These are phyloP conservation scores for Fusarium succisae DNA, from an alignment of 2,329 filamentous ascomycete species.

Conservation along the genomic window DNA sequence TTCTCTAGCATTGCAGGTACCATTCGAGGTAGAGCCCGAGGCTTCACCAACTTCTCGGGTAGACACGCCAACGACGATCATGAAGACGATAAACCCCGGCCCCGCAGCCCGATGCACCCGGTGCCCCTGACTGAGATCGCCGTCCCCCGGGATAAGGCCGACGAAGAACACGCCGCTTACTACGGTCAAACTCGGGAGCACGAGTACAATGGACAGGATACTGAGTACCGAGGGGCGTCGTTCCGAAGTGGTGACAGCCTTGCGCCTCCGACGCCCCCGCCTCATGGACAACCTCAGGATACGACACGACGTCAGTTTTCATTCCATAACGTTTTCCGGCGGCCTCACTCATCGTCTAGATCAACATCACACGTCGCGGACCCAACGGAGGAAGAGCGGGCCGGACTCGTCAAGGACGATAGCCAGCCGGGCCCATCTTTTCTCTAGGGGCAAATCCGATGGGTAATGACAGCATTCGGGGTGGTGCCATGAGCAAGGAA, in stretches of 20 bases:
- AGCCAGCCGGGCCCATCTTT: constrained; percentile 25
- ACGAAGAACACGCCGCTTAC: constrained; percentile 54
- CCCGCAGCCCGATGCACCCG: constrained; percentile 67
- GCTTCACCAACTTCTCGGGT: constrained; percentile 47
- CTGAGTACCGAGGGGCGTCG: constrained; percentile 60
- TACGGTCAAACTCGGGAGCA: constrained; percentile 54
- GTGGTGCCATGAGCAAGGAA: constrained; percentile 1
- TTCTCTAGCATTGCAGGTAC: constrained; percentile 67
- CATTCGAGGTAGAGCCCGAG: constrained; percentile 50
- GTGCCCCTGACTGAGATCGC: constrained; percentile 71
- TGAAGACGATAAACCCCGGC: constrained; percentile 53
- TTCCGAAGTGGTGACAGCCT: constrained; percentile 53
- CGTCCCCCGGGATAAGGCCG: constrained; percentile 57
- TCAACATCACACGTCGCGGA: constrained; percentile 34
- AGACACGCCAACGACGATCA: constrained; percentile 49
- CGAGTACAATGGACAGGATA: constrained; percentile 57
- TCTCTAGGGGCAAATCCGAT: constrained; percentile 23
- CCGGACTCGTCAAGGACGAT: constrained; percentile 80
- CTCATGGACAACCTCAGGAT: constrained; percentile 66
- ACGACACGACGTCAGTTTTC: constrained; percentile 85
- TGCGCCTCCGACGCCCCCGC: constrained; percentile 71
- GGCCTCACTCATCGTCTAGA: constrained; percentile 48
- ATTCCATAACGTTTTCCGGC: constrained; percentile 83
- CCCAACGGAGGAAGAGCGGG: constrained; percentile 81
- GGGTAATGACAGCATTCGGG: neutral